Evolutionary conservation across 108 stramenopile genomes (phyloP).

Genomic region (Discostella stelligeroides): DNA sequence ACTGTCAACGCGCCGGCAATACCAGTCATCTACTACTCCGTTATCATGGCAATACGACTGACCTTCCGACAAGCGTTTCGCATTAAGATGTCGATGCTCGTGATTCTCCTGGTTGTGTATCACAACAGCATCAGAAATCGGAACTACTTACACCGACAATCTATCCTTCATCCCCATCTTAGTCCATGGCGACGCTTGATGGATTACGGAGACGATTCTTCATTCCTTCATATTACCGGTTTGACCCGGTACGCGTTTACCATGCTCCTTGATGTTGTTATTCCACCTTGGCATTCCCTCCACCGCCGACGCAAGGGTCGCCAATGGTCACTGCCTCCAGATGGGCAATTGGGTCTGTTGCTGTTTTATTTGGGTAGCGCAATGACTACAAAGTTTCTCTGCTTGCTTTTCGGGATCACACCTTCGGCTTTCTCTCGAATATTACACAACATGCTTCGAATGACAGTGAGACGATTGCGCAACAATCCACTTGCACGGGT

Average conservation of each 20-base stretch:
- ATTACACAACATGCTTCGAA: neutral
- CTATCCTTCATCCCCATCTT: neutral
- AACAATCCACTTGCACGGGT: neutral
- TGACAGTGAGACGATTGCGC: neutral
- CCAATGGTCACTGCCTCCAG: too few species aligned
- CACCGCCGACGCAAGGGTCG: too few species aligned
- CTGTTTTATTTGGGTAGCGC: constrained; percentile 3
- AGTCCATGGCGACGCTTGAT: neutral
- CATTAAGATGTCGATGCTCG: too few species aligned
- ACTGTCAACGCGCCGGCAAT: too few species aligned
- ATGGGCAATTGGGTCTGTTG: too few species aligned
- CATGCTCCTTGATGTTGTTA: neutral
- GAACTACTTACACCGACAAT: neutral
- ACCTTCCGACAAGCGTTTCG: too few species aligned
- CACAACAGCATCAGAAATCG: too few species aligned
- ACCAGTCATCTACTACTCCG: too few species aligned
- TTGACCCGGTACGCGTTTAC: neutral
- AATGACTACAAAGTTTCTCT: constrained; percentile 1
- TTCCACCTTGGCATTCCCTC: neutral
- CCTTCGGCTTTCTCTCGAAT: neutral
- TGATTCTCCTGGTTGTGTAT: too few species aligned
- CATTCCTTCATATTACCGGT: neutral
- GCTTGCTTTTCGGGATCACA: constrained; percentile 1
- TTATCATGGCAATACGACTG: too few species aligned
- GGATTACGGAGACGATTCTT: neutral